These are phyloP conservation scores for Bipolaris cookei DNA, from an alignment of 2,329 filamentous ascomycete species.

Conservation along the genomic window DNA sequence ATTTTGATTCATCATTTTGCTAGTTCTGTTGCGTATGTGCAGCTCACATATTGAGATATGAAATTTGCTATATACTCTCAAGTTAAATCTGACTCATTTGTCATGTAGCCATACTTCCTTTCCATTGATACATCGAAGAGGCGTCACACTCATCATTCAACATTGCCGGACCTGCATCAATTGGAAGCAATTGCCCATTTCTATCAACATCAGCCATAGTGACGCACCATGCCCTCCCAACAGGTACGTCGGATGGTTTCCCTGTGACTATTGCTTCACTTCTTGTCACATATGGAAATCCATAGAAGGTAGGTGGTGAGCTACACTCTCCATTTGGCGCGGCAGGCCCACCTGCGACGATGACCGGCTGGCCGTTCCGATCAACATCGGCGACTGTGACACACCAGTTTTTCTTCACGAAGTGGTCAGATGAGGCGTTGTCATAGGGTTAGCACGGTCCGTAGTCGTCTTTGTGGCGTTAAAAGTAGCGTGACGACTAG, in stretches of 20 bases:
- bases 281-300: slow-evolving; percentile 11
- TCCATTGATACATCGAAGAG: background rate
- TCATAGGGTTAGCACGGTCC: background rate
- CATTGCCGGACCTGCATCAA: slow-evolving; percentile 6
- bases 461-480: background rate
- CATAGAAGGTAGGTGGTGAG: slow-evolving; percentile 12
- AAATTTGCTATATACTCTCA: too few relatives aligned
- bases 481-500: background rate
- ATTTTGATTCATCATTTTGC: too few relatives aligned
- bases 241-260: background rate
- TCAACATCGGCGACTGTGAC: slow-evolving; percentile 23
- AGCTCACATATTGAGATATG: too few relatives aligned
- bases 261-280: too few relatives aligned
- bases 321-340: slow-evolving; percentile 17
- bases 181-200: slow-evolving; percentile 8
- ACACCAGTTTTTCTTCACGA: slow-evolving; percentile 12
- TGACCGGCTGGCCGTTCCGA: slow-evolving; percentile 10
- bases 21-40: too few relatives aligned
- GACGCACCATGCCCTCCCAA: slow-evolving; percentile 8
- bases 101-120: too few relatives aligned
- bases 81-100: too few relatives aligned
- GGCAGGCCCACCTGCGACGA: slow-evolving; percentile 17
- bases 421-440: background rate
- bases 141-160: background rate
- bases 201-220: slow-evolving; percentile 14